A percentile compares a stretch with the other conserved stretches of the same genome.
Conservation (phyloP, 106 monocot genomes). For the Gastrodia elata region DNA sequence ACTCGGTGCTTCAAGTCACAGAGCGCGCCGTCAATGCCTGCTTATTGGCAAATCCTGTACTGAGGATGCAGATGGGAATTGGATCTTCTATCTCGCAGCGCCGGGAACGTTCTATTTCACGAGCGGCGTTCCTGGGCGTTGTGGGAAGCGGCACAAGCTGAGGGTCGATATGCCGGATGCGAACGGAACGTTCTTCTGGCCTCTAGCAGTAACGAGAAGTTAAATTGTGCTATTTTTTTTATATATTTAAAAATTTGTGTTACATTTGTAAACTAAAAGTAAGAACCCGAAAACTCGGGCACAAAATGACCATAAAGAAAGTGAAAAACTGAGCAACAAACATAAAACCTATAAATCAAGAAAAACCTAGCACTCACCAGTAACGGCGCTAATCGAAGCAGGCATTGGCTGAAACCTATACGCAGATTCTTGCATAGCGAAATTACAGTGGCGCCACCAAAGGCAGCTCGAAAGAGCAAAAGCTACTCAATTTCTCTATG, state of each 20-base stretch:
- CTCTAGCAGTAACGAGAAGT: too few relatives aligned
- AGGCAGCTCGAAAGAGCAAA: background rate
- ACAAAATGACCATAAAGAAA: background rate
- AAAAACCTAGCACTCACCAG: background rate
- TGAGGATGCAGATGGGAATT: conserved; percentile 60
- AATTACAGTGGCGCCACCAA: background rate
- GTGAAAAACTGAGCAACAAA: background rate
- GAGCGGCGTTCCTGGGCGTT: conserved; percentile 52
- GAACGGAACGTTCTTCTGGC: conserved; percentile 41
- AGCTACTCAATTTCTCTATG: background rate
- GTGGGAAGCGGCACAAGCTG: conserved; percentile 72
- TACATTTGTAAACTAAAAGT: background rate
- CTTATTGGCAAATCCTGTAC: conserved; percentile 31
- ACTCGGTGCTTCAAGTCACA: conserved; percentile 80
- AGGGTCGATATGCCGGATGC: conserved; percentile 38
- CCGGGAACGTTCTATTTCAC: conserved; percentile 56
- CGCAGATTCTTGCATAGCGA: background rate
- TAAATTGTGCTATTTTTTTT: too few relatives aligned
- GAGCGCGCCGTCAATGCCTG: conserved; percentile 55
- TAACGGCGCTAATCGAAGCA: background rate
- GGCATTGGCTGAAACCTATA: background rate
- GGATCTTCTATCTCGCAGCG: conserved; percentile 61
- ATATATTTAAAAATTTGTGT: too few relatives aligned
- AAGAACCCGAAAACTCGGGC: background rate
- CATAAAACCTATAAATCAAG: background rate